Percentiles rank a stretch among this genome's conserved stretches.
Conservation (phyloP, 768 basidiomycete genomes). For the Tremella yokohamensis region DNA sequence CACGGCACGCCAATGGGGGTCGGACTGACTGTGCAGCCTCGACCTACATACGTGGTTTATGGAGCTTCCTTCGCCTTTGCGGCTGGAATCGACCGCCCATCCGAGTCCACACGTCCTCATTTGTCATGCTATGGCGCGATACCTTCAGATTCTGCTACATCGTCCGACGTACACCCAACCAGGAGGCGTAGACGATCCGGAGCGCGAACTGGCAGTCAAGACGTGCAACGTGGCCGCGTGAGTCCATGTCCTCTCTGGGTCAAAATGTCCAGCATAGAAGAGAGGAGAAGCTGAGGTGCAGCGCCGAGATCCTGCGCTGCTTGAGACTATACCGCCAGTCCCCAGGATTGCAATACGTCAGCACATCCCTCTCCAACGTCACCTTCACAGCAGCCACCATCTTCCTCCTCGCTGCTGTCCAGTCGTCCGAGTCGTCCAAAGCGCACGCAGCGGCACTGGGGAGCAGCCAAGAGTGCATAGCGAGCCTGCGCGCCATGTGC, state of each 20-base stretch:
- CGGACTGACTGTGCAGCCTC: background rate
- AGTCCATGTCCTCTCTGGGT: background rate
- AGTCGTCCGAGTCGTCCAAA: constrained; percentile 13
- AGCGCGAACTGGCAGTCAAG: constrained; percentile 4
- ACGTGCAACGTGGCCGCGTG: constrained; percentile 10
- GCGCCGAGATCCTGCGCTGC: constrained; percentile 26
- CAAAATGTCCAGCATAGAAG: background rate
- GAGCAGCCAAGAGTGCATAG: constrained; percentile 24
- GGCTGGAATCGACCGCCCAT: constrained; percentile 3
- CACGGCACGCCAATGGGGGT: too few species aligned
- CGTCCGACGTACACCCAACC: constrained; percentile 12
- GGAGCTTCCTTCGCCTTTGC: constrained; percentile 9
- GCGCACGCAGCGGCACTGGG: constrained; percentile 17
- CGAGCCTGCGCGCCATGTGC: constrained; percentile 19
- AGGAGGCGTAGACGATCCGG: background rate
- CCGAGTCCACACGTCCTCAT: constrained; percentile 10
- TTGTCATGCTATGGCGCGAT: constrained; percentile 6
- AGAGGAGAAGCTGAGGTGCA: constrained; percentile 6
- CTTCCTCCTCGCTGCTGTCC: constrained; percentile 28
- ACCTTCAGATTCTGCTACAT: constrained; percentile 11
- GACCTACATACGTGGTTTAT: constrained; percentile 7
- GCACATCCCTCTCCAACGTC: constrained; percentile 46
- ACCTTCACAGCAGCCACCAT: constrained; percentile 36
- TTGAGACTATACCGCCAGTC: constrained; percentile 54
- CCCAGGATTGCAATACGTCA: constrained; percentile 61